These are phyloP conservation scores for Coniochaeta sp. DNA, from an alignment of 2,329 filamentous ascomycete genomes.

Conservation along the genomic window DNA sequence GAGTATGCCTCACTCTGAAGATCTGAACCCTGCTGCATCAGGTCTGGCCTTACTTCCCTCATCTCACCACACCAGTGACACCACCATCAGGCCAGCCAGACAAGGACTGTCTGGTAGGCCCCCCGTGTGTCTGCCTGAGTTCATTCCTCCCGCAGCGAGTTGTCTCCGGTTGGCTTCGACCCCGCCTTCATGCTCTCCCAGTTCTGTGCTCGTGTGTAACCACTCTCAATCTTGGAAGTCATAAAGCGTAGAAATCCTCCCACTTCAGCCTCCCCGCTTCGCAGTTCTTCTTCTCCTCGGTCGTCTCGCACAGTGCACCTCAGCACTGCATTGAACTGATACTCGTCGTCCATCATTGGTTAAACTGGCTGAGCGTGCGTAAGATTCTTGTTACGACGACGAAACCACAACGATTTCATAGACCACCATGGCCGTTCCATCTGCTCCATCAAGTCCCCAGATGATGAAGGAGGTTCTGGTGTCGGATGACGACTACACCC, in stretches of 20 bases:
- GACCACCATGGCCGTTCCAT: not conserved
- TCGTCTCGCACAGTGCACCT: not conserved
- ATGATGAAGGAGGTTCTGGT: not conserved
- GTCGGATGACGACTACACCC: constrained; percentile 6
- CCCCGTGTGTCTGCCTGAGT: not conserved
- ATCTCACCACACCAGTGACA: not conserved
- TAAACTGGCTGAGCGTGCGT: not conserved
- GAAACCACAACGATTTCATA: not conserved
- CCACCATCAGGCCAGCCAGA: not conserved
- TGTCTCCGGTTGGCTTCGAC: not conserved
- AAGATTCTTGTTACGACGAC: not conserved
- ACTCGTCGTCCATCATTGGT: not conserved
- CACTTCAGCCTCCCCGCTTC: not conserved
- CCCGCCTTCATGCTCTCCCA: not conserved
- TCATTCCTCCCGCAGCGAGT: not conserved
- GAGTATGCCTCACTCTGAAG: not conserved
- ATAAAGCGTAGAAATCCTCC: not conserved
- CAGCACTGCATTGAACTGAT: not conserved
- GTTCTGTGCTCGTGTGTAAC: not conserved
- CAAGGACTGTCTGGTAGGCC: not conserved
- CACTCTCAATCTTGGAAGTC: not conserved
- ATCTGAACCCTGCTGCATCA: not conserved
- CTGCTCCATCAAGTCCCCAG: not conserved
- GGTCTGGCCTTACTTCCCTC: not conserved
- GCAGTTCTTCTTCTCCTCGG: not conserved